Evolutionary conservation across 768 basidiomycete genomes (phyloP).

Genomic region (Boletus eberwhitei): DNA sequence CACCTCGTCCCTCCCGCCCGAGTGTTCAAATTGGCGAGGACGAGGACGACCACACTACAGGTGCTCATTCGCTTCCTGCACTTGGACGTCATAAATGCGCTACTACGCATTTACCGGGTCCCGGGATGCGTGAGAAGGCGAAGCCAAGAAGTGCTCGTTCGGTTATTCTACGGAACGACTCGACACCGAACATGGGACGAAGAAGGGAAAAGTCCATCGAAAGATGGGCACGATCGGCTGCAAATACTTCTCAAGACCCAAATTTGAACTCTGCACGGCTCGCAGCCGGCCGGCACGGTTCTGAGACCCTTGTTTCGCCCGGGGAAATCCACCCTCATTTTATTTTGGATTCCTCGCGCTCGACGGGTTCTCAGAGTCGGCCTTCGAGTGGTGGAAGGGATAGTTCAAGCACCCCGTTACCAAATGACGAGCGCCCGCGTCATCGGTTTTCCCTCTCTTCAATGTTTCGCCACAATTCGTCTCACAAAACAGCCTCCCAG

Average conservation of each 20-base stretch:
- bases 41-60: constrained; percentile 25
- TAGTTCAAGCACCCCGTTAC: constrained; percentile 17
- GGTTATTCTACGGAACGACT: constrained; percentile 18
- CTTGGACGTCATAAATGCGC: constrained; percentile 28
- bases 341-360: constrained; percentile 12
- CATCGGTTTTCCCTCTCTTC: constrained; percentile 33
- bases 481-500: constrained; percentile 25
- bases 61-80: constrained; percentile 32
- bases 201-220: constrained; percentile 33
- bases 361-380: constrained; percentile 25
- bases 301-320: constrained; percentile 29
- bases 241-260: constrained; percentile 17
- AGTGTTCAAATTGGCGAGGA: constrained; percentile 10
- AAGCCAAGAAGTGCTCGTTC: constrained; percentile 25
- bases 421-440: constrained; percentile 20
- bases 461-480: constrained; percentile 21
- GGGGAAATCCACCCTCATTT: constrained; percentile 11
- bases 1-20: constrained; percentile 17
- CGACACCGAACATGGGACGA: constrained; percentile 17
- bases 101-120: constrained; percentile 9
- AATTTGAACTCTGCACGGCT: constrained; percentile 11
- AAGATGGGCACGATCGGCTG: constrained; percentile 31
- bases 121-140: constrained; percentile 25
- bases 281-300: constrained; percentile 24
- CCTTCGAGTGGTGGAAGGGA: constrained; percentile 27